Base-by-base conservation (phyloP, 108 stramenopile genomes). In the Conticribra weissflogii region DNA sequence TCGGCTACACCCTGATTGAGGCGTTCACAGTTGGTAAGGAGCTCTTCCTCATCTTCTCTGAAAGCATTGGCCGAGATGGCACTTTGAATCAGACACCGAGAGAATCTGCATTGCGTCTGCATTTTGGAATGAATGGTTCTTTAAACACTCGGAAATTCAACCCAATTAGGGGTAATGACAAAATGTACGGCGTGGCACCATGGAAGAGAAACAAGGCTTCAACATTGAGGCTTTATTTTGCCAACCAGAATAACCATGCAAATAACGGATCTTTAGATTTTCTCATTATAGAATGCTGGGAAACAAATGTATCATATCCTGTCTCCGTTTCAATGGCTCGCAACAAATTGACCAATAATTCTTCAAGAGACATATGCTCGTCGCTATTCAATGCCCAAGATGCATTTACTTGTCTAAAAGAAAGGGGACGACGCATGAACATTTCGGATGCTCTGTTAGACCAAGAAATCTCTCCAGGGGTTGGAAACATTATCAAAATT, bases 401-500 rank as follows among this genome's bases (percentile, higher is more conserved):
- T 23, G 81, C 83, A 22, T 64, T 85, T 33, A 56, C 69, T 25
- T 67, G 71, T 28, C 46, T 82, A 41, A 72, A 78, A 41, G 51
- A 70, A 28, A 32, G 36, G 3, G 67, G 68, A 15, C 29, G 53
- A 0, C 53, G 25, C n/a, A 62, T 81, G 25, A 79, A 74, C 9
- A 73, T 88, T 45, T 82, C 80, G n/a, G 85, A 84, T 67, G 87
- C 78, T 34, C 33, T 88, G 16, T 66, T 88, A 1, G 75, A 88
- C 76, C 87, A 88, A 71, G 63, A 79, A 44, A 63, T 72, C 3
- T 82, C 55, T 55, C 87, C 87, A 3, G 87, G 87, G 23, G 71
- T 84, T 59, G 87, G 87, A 25, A 88, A 88, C 51, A 84, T 88
- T 9, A 88, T 88, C 78, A 88, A 88, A 59, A 78, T 83, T 22